A percentile compares a stretch with the other conserved stretches of the same genome.
Evolutionary conservation across 2,329 filamentous ascomycete genomes (phyloP).

Genomic region (Aspergillus fructus): DNA sequence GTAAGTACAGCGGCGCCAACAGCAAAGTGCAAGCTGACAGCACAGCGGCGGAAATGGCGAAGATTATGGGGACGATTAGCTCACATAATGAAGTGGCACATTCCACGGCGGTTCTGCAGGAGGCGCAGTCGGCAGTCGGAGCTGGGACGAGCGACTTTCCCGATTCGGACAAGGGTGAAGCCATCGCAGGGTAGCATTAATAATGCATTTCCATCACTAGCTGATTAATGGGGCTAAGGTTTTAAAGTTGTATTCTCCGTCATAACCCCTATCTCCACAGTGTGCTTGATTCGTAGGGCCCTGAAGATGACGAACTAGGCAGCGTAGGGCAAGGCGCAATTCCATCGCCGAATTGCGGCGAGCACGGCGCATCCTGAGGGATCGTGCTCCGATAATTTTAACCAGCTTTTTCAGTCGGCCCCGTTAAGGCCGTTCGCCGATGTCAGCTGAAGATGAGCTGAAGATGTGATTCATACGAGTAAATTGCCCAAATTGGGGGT

Average conservation of each 20-base stretch:
- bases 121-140: background rate
- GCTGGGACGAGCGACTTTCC: background rate
- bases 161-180: background rate
- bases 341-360: background rate
- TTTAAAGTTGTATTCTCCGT: background rate
- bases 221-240: background rate
- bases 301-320: background rate
- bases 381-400: too few species aligned
- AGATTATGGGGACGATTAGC: conserved; percentile 22
- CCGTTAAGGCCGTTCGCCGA: too few species aligned
- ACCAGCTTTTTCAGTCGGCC: too few species aligned
- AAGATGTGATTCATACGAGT: too few species aligned
- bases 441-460: too few species aligned
- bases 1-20: conserved; percentile 7
- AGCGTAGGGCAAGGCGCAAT: background rate
- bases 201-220: background rate
- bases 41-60: conserved; percentile 24
- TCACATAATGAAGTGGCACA: conserved; percentile 20
- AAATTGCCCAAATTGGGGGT: too few species aligned
- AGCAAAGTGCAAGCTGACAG: background rate
- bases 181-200: background rate
- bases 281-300: background rate
- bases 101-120: background rate
- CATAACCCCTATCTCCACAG: background rate
- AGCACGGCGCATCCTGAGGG: too few species aligned